Base-by-base conservation (phyloP, 2,329 filamentous ascomycete genomes). In the Didymella keratinophila region DNA sequence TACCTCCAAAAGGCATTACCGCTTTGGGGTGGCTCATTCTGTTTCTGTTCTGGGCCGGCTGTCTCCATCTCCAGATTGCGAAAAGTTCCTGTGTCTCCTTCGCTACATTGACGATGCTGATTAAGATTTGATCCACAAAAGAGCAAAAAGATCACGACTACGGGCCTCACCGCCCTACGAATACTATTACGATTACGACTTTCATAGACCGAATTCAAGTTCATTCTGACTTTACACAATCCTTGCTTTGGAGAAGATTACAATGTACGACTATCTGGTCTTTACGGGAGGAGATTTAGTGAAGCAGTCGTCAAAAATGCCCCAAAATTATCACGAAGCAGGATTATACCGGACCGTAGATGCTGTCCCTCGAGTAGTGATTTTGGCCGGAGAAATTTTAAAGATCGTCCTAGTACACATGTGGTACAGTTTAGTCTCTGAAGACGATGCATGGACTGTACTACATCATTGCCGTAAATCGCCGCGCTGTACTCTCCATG, bases 61-160 rank as follows among this genome's bases (percentile, higher is more conserved):
- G 58, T 64, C 53, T 68, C 43, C 44, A 46, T 41, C 47, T 58
- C 18, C 56, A 58, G 43, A 61, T 57, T 66, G 60, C 60, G 45
- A 60, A 53, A 46, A 50, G 54, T 57, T 60, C 20, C 48, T 27
- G 16, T 50, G n/a, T 58, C 49, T 51, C 32, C 51, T 58, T 52
- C 9, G 45, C 18, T 20, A 42, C 23, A 25, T 43, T 43, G 39
- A 34, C 12, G 36, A 51, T 49, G 25, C 57, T 28, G 49, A 59
- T 27, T 37, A 20, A 54, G 45, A 50, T 53, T 16, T n/a, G 53
- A 51, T n/a, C 34, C 37, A 44, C 34, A 61, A 64, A 61, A 55
- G 56, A 56, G 48, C 25, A 48, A 60, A 64, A 62, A 62, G 58
- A 63, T 56, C 34, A 61, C 51, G 55, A 64, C 27, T 20, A 52